These are phyloP conservation scores for Caryopteris hybrid DNA, from an alignment of 305 asterid species.

Conservation along the genomic window DNA sequence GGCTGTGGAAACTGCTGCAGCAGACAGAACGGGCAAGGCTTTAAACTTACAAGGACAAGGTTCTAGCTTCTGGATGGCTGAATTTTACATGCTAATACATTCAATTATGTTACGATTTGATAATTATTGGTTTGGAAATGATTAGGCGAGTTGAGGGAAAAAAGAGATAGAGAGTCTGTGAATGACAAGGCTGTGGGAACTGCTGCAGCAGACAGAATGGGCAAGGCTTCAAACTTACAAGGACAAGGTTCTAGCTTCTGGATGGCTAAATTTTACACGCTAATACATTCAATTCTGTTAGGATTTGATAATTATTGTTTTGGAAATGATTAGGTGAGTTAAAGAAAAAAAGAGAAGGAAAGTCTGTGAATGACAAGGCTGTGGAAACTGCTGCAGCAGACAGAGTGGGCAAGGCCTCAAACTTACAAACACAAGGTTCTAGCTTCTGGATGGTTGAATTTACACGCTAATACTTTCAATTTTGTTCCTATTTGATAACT, in stretches of 20 bases:
- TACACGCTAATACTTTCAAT: background rate
- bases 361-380: constrained; percentile 20
- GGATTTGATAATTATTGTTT: background rate
- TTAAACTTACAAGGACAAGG: constrained; percentile 45
- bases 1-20: constrained; percentile 24
- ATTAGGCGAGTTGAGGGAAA: constrained; percentile 29
- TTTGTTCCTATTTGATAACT: background rate
- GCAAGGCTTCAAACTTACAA: constrained; percentile 31
- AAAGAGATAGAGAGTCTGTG: constrained; percentile 25
- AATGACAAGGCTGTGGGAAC: constrained; percentile 22
- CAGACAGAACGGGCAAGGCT: constrained; percentile 31
- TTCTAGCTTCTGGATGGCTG: constrained; percentile 23
- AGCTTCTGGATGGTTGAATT: constrained; percentile 16
- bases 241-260: constrained; percentile 45
- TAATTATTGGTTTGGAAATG: constrained; percentile 11
- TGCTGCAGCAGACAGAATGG: constrained; percentile 28
- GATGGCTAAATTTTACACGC: constrained; percentile 3
- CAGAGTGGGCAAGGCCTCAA: constrained; percentile 34
- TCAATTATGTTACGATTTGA: background rate
- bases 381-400: constrained; percentile 24
- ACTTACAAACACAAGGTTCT: constrained; percentile 41
- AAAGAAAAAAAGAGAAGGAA: constrained; percentile 6
- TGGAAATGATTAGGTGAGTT: constrained; percentile 27
- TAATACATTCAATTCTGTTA: constrained; percentile 5
- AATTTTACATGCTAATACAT: constrained; percentile 5